Evolutionary conservation across 331 rosid genomes (phyloP).

Genomic region (Phaseolus coccineus): DNA sequence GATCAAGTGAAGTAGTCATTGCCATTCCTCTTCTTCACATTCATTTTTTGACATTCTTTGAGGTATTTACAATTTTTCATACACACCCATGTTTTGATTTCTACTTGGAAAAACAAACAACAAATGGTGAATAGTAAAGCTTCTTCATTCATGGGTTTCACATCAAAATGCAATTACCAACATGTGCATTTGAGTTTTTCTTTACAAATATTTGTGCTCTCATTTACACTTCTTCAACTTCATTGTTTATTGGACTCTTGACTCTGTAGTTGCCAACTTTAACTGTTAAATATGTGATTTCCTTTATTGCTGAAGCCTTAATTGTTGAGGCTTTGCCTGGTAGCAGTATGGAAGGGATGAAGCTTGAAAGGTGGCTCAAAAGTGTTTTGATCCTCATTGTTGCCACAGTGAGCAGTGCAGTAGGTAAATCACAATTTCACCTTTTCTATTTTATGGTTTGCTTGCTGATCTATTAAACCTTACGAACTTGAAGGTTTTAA

Average conservation of each 20-base stretch:
- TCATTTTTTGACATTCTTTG: background rate
- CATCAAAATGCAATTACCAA: background rate
- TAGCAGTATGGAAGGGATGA: conserved; percentile 50
- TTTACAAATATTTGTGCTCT: background rate
- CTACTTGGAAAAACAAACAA: background rate
- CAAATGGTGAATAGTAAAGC: background rate
- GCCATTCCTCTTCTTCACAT: background rate
- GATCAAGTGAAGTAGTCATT: conserved; percentile 16
- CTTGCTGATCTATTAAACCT: background rate
- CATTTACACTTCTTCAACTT: background rate
- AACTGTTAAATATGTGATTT: conserved; percentile 10
- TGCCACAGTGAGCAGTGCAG: conserved; percentile 54
- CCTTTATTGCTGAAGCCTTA: conserved; percentile 38
- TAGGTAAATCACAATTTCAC: conserved; percentile 56
- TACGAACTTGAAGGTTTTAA: background rate
- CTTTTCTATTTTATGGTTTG: background rate
- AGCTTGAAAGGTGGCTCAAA: conserved; percentile 52
- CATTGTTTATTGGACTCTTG: background rate
- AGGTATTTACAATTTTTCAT: background rate
- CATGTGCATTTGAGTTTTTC: background rate
- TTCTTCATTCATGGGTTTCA: background rate
- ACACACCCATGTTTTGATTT: background rate
- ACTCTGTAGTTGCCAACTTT: background rate
- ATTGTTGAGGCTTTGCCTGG: conserved; percentile 34
- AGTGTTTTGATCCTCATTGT: conserved; percentile 54